Conservation (phyloP, 345 rosid genomes). For the Limnanthes douglasii region DNA sequence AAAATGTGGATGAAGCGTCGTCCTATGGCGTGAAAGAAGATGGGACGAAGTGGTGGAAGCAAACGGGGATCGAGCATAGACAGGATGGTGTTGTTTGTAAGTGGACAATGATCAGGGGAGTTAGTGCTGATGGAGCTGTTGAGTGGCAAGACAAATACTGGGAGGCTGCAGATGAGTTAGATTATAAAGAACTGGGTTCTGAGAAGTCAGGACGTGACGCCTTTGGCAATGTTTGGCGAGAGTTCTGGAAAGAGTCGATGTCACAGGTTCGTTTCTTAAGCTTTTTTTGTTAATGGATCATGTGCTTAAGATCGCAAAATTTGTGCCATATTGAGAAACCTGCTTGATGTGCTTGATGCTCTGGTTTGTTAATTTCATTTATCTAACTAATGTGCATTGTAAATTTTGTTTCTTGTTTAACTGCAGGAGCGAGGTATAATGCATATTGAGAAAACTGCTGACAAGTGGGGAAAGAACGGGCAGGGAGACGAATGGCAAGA, state of each 20-base stretch:
- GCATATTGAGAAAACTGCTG: constrained; percentile 87
- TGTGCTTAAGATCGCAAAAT: too few species aligned
- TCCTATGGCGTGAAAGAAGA: constrained; percentile 33
- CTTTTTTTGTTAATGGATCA: too few species aligned
- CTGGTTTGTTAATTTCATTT: too few species aligned
- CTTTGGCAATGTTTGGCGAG: constrained; percentile 72
- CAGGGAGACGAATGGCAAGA: constrained; percentile 86
- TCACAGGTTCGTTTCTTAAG: constrained; percentile 73
- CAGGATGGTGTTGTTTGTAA: constrained; percentile 70
- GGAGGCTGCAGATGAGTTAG: constrained; percentile 92
- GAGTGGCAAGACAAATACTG: constrained; percentile 98
- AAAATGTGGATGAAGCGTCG: constrained; percentile 24
- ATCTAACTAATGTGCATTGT: background rate
- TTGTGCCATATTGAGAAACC: too few species aligned
- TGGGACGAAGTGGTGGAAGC: constrained; percentile 85
- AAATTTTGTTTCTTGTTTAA: background rate
- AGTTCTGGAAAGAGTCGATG: constrained; percentile 87
- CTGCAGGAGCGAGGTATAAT: constrained; percentile 48
- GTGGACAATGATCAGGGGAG: constrained; percentile 90
- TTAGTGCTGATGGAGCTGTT: constrained; percentile 54
- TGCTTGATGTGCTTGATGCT: too few species aligned
- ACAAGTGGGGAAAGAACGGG: constrained; percentile 95
- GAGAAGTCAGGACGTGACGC: constrained; percentile 95
- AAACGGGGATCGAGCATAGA: constrained; percentile 64
- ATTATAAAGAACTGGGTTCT: constrained; percentile 88